These are phyloP conservation scores for Spathaspora passalidarum DNA, from an alignment of 805 yeast species.

Conservation along the genomic window DNA sequence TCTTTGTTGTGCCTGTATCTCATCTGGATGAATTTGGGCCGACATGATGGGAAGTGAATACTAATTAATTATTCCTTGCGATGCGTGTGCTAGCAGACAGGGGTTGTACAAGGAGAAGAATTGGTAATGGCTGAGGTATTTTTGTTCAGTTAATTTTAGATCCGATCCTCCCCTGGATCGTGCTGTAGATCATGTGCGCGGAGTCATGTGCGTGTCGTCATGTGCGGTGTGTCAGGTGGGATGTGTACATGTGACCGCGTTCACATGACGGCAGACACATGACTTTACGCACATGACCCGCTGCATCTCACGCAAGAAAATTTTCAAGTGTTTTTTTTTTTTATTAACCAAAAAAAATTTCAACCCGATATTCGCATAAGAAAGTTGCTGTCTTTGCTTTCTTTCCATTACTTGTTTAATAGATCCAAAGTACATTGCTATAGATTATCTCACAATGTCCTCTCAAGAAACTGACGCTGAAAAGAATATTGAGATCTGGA, in stretches of 20 bases:
- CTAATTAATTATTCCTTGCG: neutral
- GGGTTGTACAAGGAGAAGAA: no score
- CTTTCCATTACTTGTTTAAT: neutral
- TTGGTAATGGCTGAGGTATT: no score
- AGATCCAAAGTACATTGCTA: neutral
- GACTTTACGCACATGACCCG: neutral
- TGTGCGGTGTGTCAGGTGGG: neutral
- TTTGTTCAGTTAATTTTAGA: no score
- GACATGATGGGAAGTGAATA: neutral
- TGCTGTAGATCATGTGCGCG: no score
- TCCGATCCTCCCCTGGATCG: neutral
- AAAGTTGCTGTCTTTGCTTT: neutral
- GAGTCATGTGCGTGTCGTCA: no score
- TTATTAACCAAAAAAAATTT: neutral
- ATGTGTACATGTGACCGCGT: neutral
- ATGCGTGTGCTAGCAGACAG: no score
- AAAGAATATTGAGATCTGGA: conserved; percentile 98
- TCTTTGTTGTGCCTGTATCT: neutral
- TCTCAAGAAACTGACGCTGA: conserved; percentile 69
- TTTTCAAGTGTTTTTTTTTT: neutral
- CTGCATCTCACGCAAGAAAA: neutral
- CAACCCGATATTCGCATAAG: neutral
- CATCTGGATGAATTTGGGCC: neutral
- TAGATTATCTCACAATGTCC: conserved; percentile 19
- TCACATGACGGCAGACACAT: neutral